Evolutionary conservation across 768 basidiomycete species (phyloP).

Genomic region (Lactarius akahatsu): DNA sequence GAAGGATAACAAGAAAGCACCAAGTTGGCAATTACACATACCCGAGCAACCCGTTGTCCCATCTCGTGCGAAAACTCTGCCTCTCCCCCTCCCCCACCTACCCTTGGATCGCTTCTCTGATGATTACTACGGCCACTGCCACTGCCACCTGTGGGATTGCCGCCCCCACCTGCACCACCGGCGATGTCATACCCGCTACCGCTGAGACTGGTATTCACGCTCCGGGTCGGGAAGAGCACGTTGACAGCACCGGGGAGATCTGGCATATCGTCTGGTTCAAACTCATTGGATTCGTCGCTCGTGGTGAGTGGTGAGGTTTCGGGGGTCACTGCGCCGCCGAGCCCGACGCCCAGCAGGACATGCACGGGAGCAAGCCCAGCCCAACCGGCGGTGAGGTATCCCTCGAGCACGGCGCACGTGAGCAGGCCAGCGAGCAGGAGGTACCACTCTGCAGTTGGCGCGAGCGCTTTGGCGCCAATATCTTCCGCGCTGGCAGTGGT

Average conservation of each 20-base stretch:
- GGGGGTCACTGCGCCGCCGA: slow-evolving; percentile 38
- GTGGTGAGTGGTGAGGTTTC: neutral
- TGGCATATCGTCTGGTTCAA: slow-evolving; percentile 78
- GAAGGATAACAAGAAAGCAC: neutral
- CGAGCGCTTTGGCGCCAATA: slow-evolving; percentile 43
- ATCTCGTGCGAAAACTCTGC: slow-evolving; percentile 76
- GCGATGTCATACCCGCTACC: slow-evolving; percentile 30
- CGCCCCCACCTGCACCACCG: slow-evolving; percentile 53
- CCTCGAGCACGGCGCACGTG: slow-evolving; percentile 82
- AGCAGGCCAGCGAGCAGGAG: slow-evolving; percentile 71
- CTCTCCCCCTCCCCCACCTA: slow-evolving; percentile 49
- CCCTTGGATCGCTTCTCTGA: neutral
- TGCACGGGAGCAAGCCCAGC: slow-evolving; percentile 67
- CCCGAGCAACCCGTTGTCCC: slow-evolving; percentile 66
- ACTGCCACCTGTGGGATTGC: slow-evolving; percentile 73
- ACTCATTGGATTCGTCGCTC: slow-evolving; percentile 49
- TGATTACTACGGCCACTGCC: neutral
- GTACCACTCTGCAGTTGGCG: slow-evolving; percentile 80
- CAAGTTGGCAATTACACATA: slow-evolving; percentile 42
- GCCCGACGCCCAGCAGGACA: slow-evolving; percentile 69
- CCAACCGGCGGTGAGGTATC: slow-evolving; percentile 83
- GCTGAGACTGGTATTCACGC: slow-evolving; percentile 36
- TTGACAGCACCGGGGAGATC: slow-evolving; percentile 60
- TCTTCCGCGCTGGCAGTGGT: slow-evolving; percentile 26
- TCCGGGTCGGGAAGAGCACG: slow-evolving; percentile 60